Conservation (phyloP, 306 rosid genomes). For the Cotoneaster glaucophyllus region DNA sequence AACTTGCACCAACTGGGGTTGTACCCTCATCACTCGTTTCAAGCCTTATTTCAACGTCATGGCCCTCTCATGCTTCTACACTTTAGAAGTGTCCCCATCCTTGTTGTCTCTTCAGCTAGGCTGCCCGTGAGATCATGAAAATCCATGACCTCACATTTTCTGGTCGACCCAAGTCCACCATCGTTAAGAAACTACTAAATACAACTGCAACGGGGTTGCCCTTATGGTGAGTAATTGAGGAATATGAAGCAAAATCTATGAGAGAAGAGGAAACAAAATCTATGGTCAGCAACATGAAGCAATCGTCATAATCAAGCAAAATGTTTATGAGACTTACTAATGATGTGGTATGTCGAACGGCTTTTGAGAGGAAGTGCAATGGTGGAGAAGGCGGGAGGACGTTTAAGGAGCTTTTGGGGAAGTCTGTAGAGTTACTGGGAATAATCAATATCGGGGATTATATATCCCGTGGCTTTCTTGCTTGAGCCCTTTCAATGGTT, state of each 20-base stretch:
- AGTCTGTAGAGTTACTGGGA: slow-evolving; percentile 30
- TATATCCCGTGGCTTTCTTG: slow-evolving; percentile 50
- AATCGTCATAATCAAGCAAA: background rate
- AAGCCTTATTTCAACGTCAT: slow-evolving; percentile 19
- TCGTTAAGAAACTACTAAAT: slow-evolving; percentile 13
- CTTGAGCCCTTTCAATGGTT: slow-evolving; percentile 27
- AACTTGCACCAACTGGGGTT: slow-evolving; percentile 42
- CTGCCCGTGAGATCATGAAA: slow-evolving; percentile 33
- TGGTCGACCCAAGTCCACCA: slow-evolving; percentile 2
- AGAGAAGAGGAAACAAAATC: slow-evolving; percentile 26
- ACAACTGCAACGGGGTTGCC: slow-evolving; percentile 27
- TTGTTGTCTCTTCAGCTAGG: slow-evolving; percentile 34
- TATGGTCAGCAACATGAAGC: slow-evolving; percentile 19
- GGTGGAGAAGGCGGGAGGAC: slow-evolving; percentile 10
- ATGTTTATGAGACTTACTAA: slow-evolving; percentile 11
- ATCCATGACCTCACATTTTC: slow-evolving; percentile 30
- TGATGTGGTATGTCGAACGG: slow-evolving; percentile 34
- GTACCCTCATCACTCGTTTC: slow-evolving; percentile 30
- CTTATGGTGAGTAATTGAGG: slow-evolving; percentile 46
- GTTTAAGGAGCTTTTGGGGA: slow-evolving; percentile 19
- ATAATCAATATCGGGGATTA: slow-evolving; percentile 30
- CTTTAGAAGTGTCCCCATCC: slow-evolving; percentile 25
- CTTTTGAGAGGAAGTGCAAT: slow-evolving; percentile 44
- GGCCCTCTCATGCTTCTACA: slow-evolving; percentile 48
- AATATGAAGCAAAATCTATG: no score